Base-by-base conservation (phyloP, 345 rosid species). In the Murraya koenigii region DNA sequence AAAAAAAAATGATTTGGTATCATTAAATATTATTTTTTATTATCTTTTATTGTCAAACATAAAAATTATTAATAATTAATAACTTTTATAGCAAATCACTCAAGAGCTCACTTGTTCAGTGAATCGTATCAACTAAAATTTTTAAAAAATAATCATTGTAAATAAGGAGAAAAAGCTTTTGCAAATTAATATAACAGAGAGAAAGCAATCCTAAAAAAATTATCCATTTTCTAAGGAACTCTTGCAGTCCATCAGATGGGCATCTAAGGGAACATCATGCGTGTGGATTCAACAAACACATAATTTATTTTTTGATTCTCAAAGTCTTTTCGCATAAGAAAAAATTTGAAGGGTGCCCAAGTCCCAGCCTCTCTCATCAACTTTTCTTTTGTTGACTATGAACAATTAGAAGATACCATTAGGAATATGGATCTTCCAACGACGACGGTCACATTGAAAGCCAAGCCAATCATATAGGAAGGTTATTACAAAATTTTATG, bases 211-310 rank as follows among this genome's bases (percentile, higher is more conserved):
- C 11, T 8, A 1, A 26, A 26, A 71, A 30, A 8, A 3, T 47
- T 7, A 22, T 44, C 44, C 61, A 72, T 77, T 66, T 54, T 56
- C 10, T 58, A 33, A 26, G 77, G 71, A 64, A 78, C 69, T 71
- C 60, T 64, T 3, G 62, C 2, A 39, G 11, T 54, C 49, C 56
- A 59, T 59, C 63, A 47, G 13, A 75, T 39, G 79, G 71, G 76
- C 1, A 52, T 63, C 17, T n/a, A 63, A 39, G 72, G 84, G 20
- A 74, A 62, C 75, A 30, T 9, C 8, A 15, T 25, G 22, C 14
- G 32, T n/a, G 32, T 75, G 58, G 35, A 75, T 78, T 81, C 79
- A 78, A 78, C 79, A n/a, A 15, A 7, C 41, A 66, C 66, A 71
- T 67, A 30, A 79, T 82, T 23, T 17, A 26, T 35, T 38, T 30